Evolutionary conservation across 202 grass and related monocot species (phyloP), one percentile per base, ranked within the genome.

Genomic region (Panicum virgatum): DNA sequence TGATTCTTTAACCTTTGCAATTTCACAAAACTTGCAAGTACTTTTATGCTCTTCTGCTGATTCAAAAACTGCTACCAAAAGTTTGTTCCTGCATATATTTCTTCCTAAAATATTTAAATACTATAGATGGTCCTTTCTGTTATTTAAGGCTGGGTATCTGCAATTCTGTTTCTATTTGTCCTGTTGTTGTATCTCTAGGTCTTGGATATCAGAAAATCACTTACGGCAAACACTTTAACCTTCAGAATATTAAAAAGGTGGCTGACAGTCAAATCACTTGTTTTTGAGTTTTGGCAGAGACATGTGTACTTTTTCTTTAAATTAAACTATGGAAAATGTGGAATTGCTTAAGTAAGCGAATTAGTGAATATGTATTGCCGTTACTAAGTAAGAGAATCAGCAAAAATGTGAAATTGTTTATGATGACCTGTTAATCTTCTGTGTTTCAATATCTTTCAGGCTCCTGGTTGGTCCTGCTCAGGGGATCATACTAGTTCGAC

Each of bases 381-480:
- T 65, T 64, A n/a, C 27, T 42, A 13, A 75, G 76, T 71, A 53
- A 46, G 44, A 63, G 63, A 82, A n/a, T 73, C 22, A 16, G 2
- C 32, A 18, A 73, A 61, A 71, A 11, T 3, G 5, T 69, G 39
- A 53, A 80, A 76, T 64, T 69, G 0, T 76, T 66, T 60, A 48
- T 42, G 39, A 45, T 77, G 54, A 44, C 61, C 25, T 85, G 8
- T 27, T 77, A 66, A 62, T 36, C 5, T 76, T 80, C 11, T 79
- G 10, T 45, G 37, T 86, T 68, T 83, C 32, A 80, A 81, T 69
- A 58, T 71, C 25, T 81, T 81, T 65, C 85, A 99, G 91, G 80
- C 89, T 87, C 96, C 96, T 85, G 90, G 86, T 62, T 96, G 92
- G 96, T 93, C 92, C 56, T 99, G 92, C 85, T 90, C 87, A 59